Conservation (phyloP, 2,329 filamentous ascomycete species). For the Xylaria digitata region DNA sequence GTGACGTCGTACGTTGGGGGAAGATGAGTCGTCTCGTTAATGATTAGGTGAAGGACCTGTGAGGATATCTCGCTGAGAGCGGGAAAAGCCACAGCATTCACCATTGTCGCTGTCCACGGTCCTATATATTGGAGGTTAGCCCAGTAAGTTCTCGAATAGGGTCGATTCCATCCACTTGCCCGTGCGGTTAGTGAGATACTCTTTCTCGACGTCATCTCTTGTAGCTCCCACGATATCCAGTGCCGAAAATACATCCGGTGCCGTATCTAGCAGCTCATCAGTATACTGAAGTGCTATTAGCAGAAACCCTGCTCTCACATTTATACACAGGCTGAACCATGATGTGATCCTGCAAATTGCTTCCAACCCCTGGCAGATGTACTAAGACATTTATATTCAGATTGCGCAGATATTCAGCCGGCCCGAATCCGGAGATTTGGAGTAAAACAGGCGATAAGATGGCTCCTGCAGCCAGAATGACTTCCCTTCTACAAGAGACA, state of each 20-base stretch:
- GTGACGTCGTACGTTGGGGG: constrained; percentile 43
- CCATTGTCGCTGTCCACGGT: constrained; percentile 47
- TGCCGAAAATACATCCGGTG: constrained; percentile 44
- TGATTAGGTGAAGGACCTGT: constrained; percentile 34
- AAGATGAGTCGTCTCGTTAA: constrained; percentile 36
- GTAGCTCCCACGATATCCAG: constrained; percentile 44
- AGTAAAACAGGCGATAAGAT: constrained; percentile 49
- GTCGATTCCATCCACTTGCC: constrained; percentile 33
- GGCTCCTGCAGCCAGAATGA: constrained; percentile 49
- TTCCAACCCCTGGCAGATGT: constrained; percentile 51
- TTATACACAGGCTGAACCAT: constrained; percentile 47
- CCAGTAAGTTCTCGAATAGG: not conserved
- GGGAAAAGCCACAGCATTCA: constrained; percentile 48
- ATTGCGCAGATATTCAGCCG: constrained; percentile 44
- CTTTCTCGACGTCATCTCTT: constrained; percentile 38
- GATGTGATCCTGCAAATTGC: constrained; percentile 50
- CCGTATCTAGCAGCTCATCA: constrained; percentile 36
- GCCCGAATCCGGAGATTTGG: constrained; percentile 52
- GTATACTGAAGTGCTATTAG: not conserved
- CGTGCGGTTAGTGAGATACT: constrained; percentile 45
- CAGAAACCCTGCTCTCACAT: constrained; percentile 36
- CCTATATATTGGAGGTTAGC: constrained; percentile 40
- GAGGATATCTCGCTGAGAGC: constrained; percentile 41
- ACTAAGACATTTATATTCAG: constrained; percentile 47
- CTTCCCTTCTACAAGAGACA: constrained; percentile 47